Evolutionary conservation across 805 yeast genomes (phyloP).

Genomic region (Candida succiphila): DNA sequence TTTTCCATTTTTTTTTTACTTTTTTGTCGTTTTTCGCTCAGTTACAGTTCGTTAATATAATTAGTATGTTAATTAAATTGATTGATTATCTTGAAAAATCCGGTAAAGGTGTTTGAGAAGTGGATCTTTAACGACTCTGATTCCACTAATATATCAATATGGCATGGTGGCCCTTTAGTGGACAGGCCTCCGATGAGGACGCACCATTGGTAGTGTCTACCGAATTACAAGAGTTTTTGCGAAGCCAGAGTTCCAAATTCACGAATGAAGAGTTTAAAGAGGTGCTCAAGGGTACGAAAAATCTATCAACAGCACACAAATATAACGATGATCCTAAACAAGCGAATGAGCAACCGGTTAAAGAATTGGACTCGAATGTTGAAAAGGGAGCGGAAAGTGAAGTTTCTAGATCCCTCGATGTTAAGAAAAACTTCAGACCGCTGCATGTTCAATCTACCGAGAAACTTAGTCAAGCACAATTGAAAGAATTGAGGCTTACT

Average conservation of each 20-base stretch:
- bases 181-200: too few species aligned
- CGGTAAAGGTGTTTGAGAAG: too few species aligned
- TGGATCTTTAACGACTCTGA: too few species aligned
- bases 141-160: too few species aligned
- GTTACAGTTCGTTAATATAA: too few species aligned
- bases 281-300: not conserved
- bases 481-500: conserved; percentile 8
- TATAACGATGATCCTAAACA: not conserved
- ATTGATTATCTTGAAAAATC: too few species aligned
- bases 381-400: not conserved
- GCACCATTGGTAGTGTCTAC: too few species aligned
- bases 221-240: too few species aligned
- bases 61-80: too few species aligned
- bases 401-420: too few species aligned
- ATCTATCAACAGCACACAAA: not conserved
- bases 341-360: not conserved
- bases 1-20: not conserved
- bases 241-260: too few species aligned
- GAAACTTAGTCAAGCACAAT: conserved; percentile 6
- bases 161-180: too few species aligned
- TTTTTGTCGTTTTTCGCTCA: not conserved
- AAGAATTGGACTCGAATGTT: not conserved
- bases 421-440: conserved; percentile 1
- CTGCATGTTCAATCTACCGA: conserved; percentile 4
- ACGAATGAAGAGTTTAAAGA: conserved; percentile 19